A percentile compares a stretch with the other conserved stretches of the same genome.
These are phyloP conservation scores for Penicillium alfredii DNA, from an alignment of 495 filamentous ascomycete genomes.

Conservation along the genomic window DNA sequence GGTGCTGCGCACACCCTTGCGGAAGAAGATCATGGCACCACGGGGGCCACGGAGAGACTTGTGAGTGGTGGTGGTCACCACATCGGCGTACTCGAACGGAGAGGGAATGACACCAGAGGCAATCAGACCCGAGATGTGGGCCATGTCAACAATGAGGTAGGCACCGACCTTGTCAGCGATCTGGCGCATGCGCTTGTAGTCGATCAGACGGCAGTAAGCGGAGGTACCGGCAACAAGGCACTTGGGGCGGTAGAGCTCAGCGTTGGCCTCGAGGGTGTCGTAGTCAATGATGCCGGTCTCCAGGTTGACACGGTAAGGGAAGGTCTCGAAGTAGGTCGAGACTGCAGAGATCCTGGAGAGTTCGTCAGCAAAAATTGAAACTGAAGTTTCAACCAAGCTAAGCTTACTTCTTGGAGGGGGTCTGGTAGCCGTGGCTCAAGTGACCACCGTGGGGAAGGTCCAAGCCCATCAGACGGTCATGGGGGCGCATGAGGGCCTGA, in stretches of 20 bases:
- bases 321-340: conserved; percentile 91
- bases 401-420: conserved; percentile 76
- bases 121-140: conserved; percentile 95
- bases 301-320: conserved; percentile 85
- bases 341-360: conserved; percentile 73
- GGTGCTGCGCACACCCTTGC: conserved; percentile 83
- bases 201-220: conserved; percentile 96
- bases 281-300: conserved; percentile 98
- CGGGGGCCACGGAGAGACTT: conserved; percentile 98
- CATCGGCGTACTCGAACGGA: conserved; percentile 89
- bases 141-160: conserved; percentile 96
- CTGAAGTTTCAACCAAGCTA: not conserved
- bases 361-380: conserved; percentile 11
- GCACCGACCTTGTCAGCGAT: conserved; percentile 91
- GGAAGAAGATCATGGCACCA: conserved; percentile 99
- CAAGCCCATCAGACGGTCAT: conserved; percentile 94
- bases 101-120: conserved; percentile 90
- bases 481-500: conserved; percentile 95
- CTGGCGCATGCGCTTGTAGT: conserved; percentile 94
- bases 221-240: conserved; percentile 94
- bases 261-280: conserved; percentile 84
- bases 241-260: conserved; percentile 92
- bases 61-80: conserved; percentile 99
- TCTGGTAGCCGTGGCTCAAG: conserved; percentile 98
- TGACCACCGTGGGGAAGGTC: conserved; percentile 97